Evolutionary conservation across 2,329 filamentous ascomycete species (phyloP).

Genomic region (Colletotrichum truncatum): DNA sequence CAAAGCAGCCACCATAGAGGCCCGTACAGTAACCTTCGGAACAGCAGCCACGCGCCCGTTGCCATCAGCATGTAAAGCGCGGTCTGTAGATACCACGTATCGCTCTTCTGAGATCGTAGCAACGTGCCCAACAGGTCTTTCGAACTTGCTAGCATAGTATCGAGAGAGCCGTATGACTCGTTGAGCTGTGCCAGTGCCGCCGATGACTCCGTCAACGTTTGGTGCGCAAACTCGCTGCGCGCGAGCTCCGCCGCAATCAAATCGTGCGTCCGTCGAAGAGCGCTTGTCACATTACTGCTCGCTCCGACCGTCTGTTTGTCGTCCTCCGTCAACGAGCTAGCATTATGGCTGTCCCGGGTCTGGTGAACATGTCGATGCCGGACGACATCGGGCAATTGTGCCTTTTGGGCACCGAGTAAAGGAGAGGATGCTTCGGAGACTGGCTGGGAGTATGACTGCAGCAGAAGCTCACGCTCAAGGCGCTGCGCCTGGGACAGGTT

Average conservation of each 20-base stretch:
- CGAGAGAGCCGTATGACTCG: slow-evolving; percentile 83
- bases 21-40: slow-evolving; percentile 85
- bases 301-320: slow-evolving; percentile 79
- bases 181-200: slow-evolving; percentile 82
- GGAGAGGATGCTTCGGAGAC: slow-evolving; percentile 43
- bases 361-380: slow-evolving; percentile 41
- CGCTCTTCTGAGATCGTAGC: slow-evolving; percentile 89
- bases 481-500: slow-evolving; percentile 78
- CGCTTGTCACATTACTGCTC: slow-evolving; percentile 83
- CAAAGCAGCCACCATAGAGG: slow-evolving; percentile 91
- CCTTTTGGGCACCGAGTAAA: slow-evolving; percentile 32
- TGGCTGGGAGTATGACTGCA: slow-evolving; percentile 69
- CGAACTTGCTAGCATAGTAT: slow-evolving; percentile 79
- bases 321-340: slow-evolving; percentile 63
- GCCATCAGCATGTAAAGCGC: slow-evolving; percentile 82
- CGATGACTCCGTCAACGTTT: slow-evolving; percentile 86
- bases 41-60: slow-evolving; percentile 87
- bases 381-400: slow-evolving; percentile 30
- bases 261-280: slow-evolving; percentile 85
- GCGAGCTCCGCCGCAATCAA: slow-evolving; percentile 87
- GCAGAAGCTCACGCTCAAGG: slow-evolving; percentile 79
- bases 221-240: slow-evolving; percentile 87
- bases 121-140: slow-evolving; percentile 80
- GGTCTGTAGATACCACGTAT: slow-evolving; percentile 97
- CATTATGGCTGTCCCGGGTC: slow-evolving; percentile 26